Evolutionary conservation across 1,284 basidiomycete species (phyloP).

Genomic region (Leccinum solheimii): DNA sequence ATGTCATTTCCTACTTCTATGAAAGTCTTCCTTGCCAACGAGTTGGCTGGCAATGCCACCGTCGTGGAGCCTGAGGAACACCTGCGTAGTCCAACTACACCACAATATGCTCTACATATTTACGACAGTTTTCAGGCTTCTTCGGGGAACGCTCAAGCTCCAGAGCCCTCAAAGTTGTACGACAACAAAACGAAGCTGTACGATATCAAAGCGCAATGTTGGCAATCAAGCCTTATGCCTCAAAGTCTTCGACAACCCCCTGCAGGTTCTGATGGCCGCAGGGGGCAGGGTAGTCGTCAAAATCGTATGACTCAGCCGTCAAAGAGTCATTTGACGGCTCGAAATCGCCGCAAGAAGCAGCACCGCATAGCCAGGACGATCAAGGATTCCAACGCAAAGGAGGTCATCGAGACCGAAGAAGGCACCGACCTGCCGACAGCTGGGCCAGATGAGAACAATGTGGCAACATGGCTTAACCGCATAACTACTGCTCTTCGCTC

Average conservation of each 20-base stretch:
- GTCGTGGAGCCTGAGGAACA: neutral
- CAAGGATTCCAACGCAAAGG: too few species aligned
- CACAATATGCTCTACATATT: neutral
- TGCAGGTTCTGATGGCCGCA: too few species aligned
- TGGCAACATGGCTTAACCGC: neutral
- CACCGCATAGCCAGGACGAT: too few species aligned
- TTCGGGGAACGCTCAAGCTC: neutral
- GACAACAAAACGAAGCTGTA: neutral
- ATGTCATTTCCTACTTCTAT: too few species aligned
- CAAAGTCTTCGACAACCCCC: neutral
- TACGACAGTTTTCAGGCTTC: neutral
- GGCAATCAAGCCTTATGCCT: neutral
- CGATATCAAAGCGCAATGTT: neutral
- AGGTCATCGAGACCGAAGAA: neutral
- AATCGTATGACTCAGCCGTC: neutral
- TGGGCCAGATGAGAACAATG: neutral
- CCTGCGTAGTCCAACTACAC: neutral
- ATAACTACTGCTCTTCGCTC: neutral
- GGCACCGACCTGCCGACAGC: neutral
- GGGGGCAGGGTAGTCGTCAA: neutral
- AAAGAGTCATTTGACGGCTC: too few species aligned
- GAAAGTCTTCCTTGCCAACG: neutral
- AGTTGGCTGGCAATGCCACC: neutral
- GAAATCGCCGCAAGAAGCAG: too few species aligned
- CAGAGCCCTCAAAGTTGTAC: neutral